These are phyloP conservation scores for Porphyrellus cyaneotinctus DNA, from an alignment of 768 basidiomycete genomes.

Conservation along the genomic window DNA sequence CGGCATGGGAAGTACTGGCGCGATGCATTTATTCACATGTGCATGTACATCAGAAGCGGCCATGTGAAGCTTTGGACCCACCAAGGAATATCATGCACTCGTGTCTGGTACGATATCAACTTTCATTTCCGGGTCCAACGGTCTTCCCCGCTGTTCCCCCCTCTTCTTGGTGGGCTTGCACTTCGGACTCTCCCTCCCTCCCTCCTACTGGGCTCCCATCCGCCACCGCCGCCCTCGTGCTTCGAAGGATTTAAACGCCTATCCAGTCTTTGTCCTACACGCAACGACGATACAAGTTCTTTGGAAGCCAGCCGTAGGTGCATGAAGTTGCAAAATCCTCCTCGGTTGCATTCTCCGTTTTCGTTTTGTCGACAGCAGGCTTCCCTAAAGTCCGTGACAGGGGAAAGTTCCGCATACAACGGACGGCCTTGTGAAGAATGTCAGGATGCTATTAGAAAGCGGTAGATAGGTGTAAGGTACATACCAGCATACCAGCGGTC, in stretches of 20 bases:
- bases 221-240: slow-evolving; percentile 61
- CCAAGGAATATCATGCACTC: background rate
- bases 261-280: slow-evolving; percentile 80
- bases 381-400: slow-evolving; percentile 98
- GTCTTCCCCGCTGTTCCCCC: slow-evolving; percentile 67
- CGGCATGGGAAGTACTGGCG: too few species aligned
- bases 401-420: slow-evolving; percentile 93
- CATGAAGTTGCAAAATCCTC: slow-evolving; percentile 99
- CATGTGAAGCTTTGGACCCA: background rate
- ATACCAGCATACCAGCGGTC: slow-evolving; percentile 98
- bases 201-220: slow-evolving; percentile 79
- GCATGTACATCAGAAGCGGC: background rate
- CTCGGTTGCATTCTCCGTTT: slow-evolving; percentile 96
- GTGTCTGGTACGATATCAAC: background rate
- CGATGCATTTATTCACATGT: background rate
- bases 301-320: slow-evolving; percentile 87
- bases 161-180: slow-evolving; percentile 64
- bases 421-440: slow-evolving; percentile 67
- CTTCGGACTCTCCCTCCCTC: slow-evolving; percentile 65
- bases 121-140: slow-evolving; percentile 64
- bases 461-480: background rate
- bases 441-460: slow-evolving; percentile 4
- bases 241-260: slow-evolving; percentile 69
- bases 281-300: slow-evolving; percentile 73
- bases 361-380: slow-evolving; percentile 99